These are phyloP conservation scores for Leucogyrophana mollusca DNA, from an alignment of 768 basidiomycete genomes.

Conservation along the genomic window DNA sequence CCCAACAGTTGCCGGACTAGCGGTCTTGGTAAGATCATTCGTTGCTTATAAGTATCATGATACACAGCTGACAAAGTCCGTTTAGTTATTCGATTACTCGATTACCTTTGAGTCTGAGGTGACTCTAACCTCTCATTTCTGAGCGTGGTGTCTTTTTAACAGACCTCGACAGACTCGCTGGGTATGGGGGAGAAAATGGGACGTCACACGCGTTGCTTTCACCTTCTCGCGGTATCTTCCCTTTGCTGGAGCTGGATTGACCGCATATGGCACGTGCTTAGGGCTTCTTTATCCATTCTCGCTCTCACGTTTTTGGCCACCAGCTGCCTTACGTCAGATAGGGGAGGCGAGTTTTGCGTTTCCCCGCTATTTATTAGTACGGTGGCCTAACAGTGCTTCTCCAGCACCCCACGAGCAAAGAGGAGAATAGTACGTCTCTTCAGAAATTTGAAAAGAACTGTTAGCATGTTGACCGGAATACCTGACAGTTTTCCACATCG, in stretches of 20 bases:
- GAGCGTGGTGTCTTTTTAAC: no score
- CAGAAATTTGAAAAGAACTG: not conserved
- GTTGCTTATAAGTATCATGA: no score
- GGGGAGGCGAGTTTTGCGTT: not conserved
- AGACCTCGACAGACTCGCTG: slow-evolving; percentile 2
- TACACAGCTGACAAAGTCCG: no score
- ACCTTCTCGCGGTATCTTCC: not conserved
- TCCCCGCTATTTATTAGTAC: not conserved
- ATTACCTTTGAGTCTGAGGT: no score
- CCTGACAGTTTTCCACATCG: not conserved
- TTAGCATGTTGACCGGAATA: not conserved
- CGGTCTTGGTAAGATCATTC: no score
- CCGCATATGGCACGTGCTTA: not conserved
- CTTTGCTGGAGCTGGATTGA: not conserved
- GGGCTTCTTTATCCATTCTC: not conserved
- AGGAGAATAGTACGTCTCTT: not conserved
- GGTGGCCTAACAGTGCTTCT: not conserved
- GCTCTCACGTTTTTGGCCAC: not conserved
- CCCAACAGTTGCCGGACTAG: no score
- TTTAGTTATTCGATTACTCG: no score
- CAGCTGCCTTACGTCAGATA: not conserved
- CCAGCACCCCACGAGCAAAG: not conserved
- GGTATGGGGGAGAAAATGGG: slow-evolving; percentile 3
- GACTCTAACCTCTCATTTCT: no score
- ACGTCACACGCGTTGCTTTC: not conserved